These are phyloP conservation scores for Ilyonectria mors-panacis DNA, from an alignment of 2,329 filamentous ascomycete species.

Conservation along the genomic window DNA sequence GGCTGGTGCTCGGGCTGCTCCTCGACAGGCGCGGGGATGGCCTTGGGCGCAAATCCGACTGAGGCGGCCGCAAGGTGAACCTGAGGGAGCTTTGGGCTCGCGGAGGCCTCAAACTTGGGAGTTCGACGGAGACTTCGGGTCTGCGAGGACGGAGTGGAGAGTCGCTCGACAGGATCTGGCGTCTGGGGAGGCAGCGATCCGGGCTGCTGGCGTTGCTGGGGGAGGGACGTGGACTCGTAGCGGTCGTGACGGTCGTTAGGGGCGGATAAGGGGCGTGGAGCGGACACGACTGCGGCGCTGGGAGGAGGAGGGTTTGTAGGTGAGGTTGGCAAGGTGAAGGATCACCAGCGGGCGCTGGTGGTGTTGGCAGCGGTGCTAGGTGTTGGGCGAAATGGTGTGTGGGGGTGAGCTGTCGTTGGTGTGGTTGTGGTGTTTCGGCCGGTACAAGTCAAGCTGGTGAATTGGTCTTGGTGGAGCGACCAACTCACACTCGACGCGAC, in stretches of 20 bases:
- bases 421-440: slow-evolving; percentile 39
- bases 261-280: slow-evolving; percentile 55
- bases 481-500: slow-evolving; percentile 18
- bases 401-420: slow-evolving; percentile 37
- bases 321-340: slow-evolving; percentile 64
- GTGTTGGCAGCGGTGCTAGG: slow-evolving; percentile 40
- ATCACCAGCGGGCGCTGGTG: slow-evolving; percentile 58
- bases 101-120: slow-evolving; percentile 63
- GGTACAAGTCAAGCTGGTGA: slow-evolving; percentile 26
- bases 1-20: slow-evolving; percentile 43
- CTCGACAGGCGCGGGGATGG: slow-evolving; percentile 45
- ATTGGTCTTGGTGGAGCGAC: slow-evolving; percentile 28
- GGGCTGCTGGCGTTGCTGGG: slow-evolving; percentile 62
- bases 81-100: slow-evolving; percentile 58
- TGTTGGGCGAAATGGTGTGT: slow-evolving; percentile 31
- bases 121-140: slow-evolving; percentile 66
- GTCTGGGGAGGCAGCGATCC: slow-evolving; percentile 46
- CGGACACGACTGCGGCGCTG: slow-evolving; percentile 62
- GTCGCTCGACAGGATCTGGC: slow-evolving; percentile 58
- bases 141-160: slow-evolving; percentile 63
- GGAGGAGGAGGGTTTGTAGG: slow-evolving; percentile 41
- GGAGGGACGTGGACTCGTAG: slow-evolving; percentile 62
- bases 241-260: slow-evolving; percentile 70
- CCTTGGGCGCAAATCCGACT: slow-evolving; percentile 63
- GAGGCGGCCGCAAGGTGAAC: slow-evolving; percentile 65